Evolutionary conservation across 2,329 filamentous ascomycete species (phyloP), one percentile per base, ranked within the genome.

Genomic region (Cordyceps fumosorosea): DNA sequence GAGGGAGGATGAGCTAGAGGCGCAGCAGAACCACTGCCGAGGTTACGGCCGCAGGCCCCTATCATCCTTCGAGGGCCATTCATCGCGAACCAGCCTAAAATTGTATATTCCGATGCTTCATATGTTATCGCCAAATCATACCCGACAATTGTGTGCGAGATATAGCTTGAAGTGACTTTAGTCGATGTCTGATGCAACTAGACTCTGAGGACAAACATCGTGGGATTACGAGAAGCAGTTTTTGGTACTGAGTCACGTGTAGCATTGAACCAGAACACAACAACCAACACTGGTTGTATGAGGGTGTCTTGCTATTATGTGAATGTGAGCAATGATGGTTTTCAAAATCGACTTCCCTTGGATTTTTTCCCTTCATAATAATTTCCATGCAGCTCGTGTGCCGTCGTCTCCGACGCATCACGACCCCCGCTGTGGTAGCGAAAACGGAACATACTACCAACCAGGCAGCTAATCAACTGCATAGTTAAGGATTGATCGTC

Each of bases 241-340:
- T 54, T 58, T 29, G 53, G 48, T 22, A 29, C 34, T 5, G 48
- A 29, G 60, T 62, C 60, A 62, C 60, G 60, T 62, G 60, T 45
- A 50, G 10, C 51, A 10, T 29, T 34, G 12, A 44, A 16, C n/a
- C 34, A 42, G 32, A 22, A 40, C 47, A 7, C 34, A 26, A 42
- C 34, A 32, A 20, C 34, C 20, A 34, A 22, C 20, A 22, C 22
- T 7, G n/a, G 10, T 10, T 18, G n/a, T 42, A 37, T 10, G 34
- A 37, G 7, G 12, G 8, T 37, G 6, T 37, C 34, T 37, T 37
- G 2, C 10, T 14, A 11, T 37, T 12, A 10, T 37, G 12, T 2
- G 12, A 14, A 37, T 11, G 10, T 12, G 12, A 20, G n/a, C n/a
- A 44, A n/a, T n/a, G 3, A 6, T 5, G 3, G 16, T n/a, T 44